Conservation (phyloP, 176 grass and related monocot species). For the sorghum (Sorghum bicolor) region DNA sequence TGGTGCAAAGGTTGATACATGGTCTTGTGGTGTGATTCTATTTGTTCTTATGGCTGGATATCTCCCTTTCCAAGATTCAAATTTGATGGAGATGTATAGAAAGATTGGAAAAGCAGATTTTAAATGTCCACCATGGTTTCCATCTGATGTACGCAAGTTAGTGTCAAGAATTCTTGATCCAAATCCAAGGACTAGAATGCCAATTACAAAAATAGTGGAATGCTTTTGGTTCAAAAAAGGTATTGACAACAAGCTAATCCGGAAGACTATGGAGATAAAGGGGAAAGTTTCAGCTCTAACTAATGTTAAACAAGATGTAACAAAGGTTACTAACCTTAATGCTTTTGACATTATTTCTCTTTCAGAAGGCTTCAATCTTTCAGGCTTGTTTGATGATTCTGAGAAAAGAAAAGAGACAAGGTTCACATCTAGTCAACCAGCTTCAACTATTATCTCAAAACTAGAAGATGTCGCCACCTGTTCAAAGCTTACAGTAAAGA, state of each 20-base stretch:
- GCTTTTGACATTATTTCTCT: slow-evolving; percentile 54
- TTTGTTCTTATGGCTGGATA: slow-evolving; percentile 52
- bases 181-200: slow-evolving; percentile 39
- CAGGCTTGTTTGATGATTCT: slow-evolving; percentile 25
- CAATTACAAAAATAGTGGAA: slow-evolving; percentile 51
- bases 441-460: slow-evolving; percentile 41
- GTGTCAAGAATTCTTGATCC: slow-evolving; percentile 51
- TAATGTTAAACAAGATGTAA: slow-evolving; percentile 37
- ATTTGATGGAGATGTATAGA: slow-evolving; percentile 51
- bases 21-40: slow-evolving; percentile 54
- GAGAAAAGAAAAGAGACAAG: slow-evolving; percentile 35
- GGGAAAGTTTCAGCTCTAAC: slow-evolving; percentile 6
- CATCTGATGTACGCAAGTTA: slow-evolving; percentile 31
- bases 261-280: slow-evolving; percentile 26
- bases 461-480: slow-evolving; percentile 30
- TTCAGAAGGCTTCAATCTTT: slow-evolving; percentile 46
- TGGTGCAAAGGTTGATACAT: slow-evolving; percentile 55
- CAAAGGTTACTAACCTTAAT: slow-evolving; percentile 37
- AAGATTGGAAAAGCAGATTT: slow-evolving; percentile 46
- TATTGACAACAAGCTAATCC: slow-evolving; percentile 32
- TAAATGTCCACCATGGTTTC: slow-evolving; percentile 47
- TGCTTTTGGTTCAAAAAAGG: slow-evolving; percentile 51
- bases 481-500: slow-evolving; percentile 38
- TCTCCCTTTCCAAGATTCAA: slow-evolving; percentile 46
- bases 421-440: slow-evolving; percentile 43